phyloP scores from a whole-genome alignment of 108 stramenopile genomes.

The Cylindrotheca fusiformis region DNA sequence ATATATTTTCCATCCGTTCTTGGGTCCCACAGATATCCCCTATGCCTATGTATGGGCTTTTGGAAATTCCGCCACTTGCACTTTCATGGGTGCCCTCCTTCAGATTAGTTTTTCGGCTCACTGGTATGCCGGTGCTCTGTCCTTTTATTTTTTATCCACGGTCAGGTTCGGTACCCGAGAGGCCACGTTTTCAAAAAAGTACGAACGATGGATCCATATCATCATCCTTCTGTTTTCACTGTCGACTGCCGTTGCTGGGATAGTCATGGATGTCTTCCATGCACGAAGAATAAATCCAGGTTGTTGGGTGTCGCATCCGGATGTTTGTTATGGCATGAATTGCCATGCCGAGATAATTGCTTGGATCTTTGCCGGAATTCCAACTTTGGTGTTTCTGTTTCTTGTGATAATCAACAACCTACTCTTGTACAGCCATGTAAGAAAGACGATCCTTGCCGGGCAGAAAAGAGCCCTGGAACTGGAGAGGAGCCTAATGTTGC shows the following conservation, averaged over 20 bases:
- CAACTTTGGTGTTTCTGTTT: neutral
- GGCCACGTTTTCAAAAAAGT: neutral
- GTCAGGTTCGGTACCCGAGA: neutral
- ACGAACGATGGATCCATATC: constrained; percentile 3
- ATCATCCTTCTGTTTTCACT: neutral
- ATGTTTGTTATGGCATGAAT: neutral
- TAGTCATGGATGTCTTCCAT: neutral
- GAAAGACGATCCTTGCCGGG: neutral
- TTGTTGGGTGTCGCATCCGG: neutral
- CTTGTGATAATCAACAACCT: constrained; percentile 8
- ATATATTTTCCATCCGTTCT: constrained; percentile 1
- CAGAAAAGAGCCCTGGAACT: neutral
- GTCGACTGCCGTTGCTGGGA: neutral
- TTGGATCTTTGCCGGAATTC: constrained; percentile 1
- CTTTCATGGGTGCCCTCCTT: constrained; percentile 6
- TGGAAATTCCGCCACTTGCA: constrained; percentile 23
- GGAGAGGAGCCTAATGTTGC: neutral
- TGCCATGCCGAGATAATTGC: neutral
- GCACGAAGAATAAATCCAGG: neutral
- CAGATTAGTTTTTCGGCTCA: constrained; percentile 8
- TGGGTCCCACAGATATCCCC: neutral
- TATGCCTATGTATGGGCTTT: constrained; percentile 5
- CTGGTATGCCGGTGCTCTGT: constrained; percentile 12
- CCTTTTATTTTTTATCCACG: constrained; percentile 12
- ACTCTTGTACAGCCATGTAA: neutral